phyloP scores from a whole-genome alignment of 768 basidiomycete genomes.

The Boletus bicolor region DNA sequence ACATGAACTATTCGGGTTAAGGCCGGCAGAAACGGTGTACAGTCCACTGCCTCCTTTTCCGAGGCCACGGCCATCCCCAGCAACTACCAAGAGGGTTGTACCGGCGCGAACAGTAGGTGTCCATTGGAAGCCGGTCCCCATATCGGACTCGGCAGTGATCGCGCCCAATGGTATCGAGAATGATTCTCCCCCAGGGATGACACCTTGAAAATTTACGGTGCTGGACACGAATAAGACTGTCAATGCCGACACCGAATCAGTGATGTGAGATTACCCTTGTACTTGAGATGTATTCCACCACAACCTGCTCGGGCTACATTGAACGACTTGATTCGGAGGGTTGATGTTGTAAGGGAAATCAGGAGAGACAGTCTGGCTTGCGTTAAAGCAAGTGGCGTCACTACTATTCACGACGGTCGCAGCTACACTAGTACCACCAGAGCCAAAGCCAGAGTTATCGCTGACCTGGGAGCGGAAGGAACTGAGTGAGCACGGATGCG shows the following conservation, averaged over 20 bases:
- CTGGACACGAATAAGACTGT: conserved; percentile 31
- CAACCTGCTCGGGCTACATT: conserved; percentile 60
- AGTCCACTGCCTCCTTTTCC: conserved; percentile 66
- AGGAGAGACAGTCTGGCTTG: conserved; percentile 44
- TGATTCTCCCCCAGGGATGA: conserved; percentile 79
- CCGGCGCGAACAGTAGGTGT: conserved; percentile 60
- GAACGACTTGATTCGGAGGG: conserved; percentile 61
- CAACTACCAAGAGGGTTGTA: conserved; percentile 63
- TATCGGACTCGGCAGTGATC: conserved; percentile 39
- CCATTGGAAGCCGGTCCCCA: conserved; percentile 72
- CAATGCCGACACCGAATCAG: background rate
- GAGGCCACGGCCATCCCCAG: conserved; percentile 62
- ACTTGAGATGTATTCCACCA: conserved; percentile 58
- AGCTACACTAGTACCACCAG: conserved; percentile 72
- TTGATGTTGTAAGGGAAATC: conserved; percentile 58
- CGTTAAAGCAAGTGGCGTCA: conserved; percentile 60
- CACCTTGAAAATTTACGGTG: conserved; percentile 58
- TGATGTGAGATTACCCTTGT: conserved; percentile 43
- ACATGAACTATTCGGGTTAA: conserved; percentile 50
- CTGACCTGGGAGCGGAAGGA: conserved; percentile 42
- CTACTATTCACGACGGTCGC: conserved; percentile 50
- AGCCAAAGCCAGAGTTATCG: conserved; percentile 58
- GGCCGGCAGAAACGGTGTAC: conserved; percentile 53
- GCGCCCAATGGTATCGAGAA: conserved; percentile 56
- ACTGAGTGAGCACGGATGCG: background rate